phyloP scores from a whole-genome alignment of 2,329 filamentous ascomycete genomes.

The Calonectria pauciramosa region DNA sequence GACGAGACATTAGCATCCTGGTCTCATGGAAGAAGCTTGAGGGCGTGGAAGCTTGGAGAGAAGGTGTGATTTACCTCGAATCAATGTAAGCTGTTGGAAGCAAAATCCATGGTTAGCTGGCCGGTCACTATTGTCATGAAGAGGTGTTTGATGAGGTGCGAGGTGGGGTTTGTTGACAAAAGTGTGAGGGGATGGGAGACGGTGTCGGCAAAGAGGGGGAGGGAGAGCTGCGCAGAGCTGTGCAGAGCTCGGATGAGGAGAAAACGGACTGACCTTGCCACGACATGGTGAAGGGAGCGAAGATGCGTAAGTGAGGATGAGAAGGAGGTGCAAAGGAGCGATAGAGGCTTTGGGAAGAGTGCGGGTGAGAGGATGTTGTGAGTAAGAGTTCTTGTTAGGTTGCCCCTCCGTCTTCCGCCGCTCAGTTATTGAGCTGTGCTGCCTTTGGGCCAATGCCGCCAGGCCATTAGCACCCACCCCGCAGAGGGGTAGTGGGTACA shows the following conservation, averaged over 20 bases:
- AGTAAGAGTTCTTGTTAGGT: constrained; percentile 32
- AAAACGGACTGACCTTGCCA: constrained; percentile 74
- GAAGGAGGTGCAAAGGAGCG: constrained; percentile 3
- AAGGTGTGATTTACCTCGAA: constrained; percentile 57
- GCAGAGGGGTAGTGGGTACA: constrained; percentile 27
- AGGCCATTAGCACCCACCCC: constrained; percentile 18
- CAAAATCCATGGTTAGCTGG: constrained; percentile 31
- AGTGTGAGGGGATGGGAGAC: constrained; percentile 34
- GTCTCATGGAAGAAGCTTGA: neutral
- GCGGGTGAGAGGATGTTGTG: constrained; percentile 32
- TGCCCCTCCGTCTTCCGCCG: constrained; percentile 28
- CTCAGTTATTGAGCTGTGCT: constrained; percentile 21
- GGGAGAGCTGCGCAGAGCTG: constrained; percentile 13
- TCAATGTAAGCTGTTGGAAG: constrained; percentile 63
- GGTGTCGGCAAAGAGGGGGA: constrained; percentile 30
- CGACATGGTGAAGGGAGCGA: constrained; percentile 68
- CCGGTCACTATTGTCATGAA: constrained; percentile 11
- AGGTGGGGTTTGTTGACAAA: constrained; percentile 15
- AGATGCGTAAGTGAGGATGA: constrained; percentile 22
- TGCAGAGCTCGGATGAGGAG: constrained; percentile 17
- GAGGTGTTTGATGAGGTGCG: neutral
- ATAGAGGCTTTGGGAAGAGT: constrained; percentile 10
- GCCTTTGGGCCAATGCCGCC: constrained; percentile 15
- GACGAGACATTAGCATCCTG: constrained; percentile 42
- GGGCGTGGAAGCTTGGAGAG: constrained; percentile 4